Evolutionary conservation across 306 rosid species (phyloP).

Genomic region (Sindora glabra): DNA sequence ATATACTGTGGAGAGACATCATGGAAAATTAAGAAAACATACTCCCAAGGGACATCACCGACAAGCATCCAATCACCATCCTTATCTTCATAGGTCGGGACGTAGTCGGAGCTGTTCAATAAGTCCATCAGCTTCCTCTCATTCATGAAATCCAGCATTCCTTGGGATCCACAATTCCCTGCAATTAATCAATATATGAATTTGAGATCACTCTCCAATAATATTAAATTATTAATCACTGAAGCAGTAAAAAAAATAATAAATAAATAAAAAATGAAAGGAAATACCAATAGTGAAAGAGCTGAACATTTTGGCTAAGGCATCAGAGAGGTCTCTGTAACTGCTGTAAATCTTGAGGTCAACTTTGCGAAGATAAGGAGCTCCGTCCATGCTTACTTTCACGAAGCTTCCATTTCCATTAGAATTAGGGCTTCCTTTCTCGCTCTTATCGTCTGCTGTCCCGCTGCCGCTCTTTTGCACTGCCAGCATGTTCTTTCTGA

Average conservation of each 20-base stretch:
- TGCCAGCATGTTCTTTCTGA: slow-evolving; percentile 58
- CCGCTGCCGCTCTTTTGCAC: slow-evolving; percentile 34
- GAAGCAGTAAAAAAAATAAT: neutral
- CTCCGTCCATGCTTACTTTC: slow-evolving; percentile 96
- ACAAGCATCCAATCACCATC: slow-evolving; percentile 98
- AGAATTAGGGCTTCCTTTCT: no score
- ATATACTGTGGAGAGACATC: no score
- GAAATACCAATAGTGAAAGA: slow-evolving; percentile 77
- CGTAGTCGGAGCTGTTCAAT: slow-evolving; percentile 73
- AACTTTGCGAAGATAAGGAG: slow-evolving; percentile 91
- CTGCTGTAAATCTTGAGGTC: slow-evolving; percentile 55
- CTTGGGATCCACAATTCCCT: slow-evolving; percentile 87
- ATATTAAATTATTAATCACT: no score
- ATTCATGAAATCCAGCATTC: slow-evolving; percentile 74
- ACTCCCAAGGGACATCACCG: slow-evolving; percentile 98
- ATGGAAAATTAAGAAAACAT: no score
- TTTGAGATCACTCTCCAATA: no score
- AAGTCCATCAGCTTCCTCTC: slow-evolving; percentile 88
- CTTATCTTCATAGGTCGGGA: slow-evolving; percentile 87
- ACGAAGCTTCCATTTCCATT: slow-evolving; percentile 60
- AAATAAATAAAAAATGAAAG: no score
- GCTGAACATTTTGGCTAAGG: slow-evolving; percentile 74
- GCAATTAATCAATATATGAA: no score
- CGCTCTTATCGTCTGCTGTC: slow-evolving; percentile 40
- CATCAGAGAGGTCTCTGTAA: slow-evolving; percentile 70